phyloP scores from a whole-genome alignment of 768 basidiomycete genomes.

The Kwoniella newhampshirensis region DNA sequence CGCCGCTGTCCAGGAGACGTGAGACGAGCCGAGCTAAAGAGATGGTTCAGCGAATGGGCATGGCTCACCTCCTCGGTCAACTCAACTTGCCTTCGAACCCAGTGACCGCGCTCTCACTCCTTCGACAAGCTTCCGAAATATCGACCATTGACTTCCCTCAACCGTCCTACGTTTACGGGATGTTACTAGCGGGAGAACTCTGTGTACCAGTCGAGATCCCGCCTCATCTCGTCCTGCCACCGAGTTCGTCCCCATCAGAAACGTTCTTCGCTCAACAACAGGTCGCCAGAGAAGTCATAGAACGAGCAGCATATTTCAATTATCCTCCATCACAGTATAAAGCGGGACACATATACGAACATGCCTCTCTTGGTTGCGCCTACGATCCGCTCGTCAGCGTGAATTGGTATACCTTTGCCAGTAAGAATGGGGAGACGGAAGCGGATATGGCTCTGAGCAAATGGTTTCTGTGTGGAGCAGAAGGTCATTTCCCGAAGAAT shows the following conservation, averaged over 20 bases:
- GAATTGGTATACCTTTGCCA: slow-evolving; percentile 71
- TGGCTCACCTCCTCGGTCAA: slow-evolving; percentile 88
- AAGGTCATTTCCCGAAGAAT: slow-evolving; percentile 75
- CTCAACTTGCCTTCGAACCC: slow-evolving; percentile 64
- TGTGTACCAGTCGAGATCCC: slow-evolving; percentile 62
- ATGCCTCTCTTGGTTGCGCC: slow-evolving; percentile 76
- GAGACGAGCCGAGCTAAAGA: too few species aligned
- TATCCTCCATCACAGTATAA: slow-evolving; percentile 86
- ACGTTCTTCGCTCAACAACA: slow-evolving; percentile 52
- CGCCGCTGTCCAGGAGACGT: too few species aligned
- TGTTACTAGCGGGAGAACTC: slow-evolving; percentile 82
- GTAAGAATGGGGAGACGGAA: slow-evolving; percentile 81
- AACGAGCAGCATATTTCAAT: slow-evolving; percentile 78
- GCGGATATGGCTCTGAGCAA: slow-evolving; percentile 96
- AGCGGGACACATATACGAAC: slow-evolving; percentile 87
- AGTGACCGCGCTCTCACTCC: slow-evolving; percentile 65
- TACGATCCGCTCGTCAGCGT: slow-evolving; percentile 88
- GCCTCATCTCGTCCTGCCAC: slow-evolving; percentile 59
- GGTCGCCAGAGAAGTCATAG: slow-evolving; percentile 74
- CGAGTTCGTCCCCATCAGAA: slow-evolving; percentile 43
- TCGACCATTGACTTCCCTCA: slow-evolving; percentile 76
- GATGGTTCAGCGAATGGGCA: slow-evolving; percentile 75
- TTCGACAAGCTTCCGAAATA: slow-evolving; percentile 73
- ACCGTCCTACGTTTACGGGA: slow-evolving; percentile 66
- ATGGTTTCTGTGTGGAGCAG: slow-evolving; percentile 91